Conservation (phyloP, 352 stramenopile species). For the Globisporangium recalcitrans region DNA sequence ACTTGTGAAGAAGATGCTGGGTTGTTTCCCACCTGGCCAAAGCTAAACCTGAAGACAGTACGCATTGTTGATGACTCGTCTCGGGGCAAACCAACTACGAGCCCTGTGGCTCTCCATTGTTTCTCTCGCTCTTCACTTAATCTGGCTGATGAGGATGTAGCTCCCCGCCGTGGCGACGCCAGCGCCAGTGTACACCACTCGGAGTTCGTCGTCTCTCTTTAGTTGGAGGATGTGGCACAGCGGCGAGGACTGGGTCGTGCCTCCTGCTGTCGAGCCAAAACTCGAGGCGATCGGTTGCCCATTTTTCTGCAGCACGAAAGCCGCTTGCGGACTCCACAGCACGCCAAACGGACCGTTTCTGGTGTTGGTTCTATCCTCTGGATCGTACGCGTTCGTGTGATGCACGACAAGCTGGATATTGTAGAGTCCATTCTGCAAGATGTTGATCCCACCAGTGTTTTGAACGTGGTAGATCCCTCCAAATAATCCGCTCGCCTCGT, state of each 20-base stretch:
- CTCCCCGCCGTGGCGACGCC: conserved; percentile 2
- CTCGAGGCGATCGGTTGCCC: not conserved
- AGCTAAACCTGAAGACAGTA: too few relatives aligned
- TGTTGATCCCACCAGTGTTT: not conserved
- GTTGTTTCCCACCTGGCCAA: too few relatives aligned
- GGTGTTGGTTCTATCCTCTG: not conserved
- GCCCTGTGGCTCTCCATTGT: not conserved
- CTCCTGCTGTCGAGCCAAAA: not conserved
- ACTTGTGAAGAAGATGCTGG: too few relatives aligned
- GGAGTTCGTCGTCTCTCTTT: conserved; percentile 1
- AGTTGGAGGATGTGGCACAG: not conserved
- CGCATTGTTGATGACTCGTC: too few relatives aligned
- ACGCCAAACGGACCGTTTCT: not conserved
- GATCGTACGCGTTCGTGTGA: not conserved
- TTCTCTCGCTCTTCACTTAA: conserved; percentile 8
- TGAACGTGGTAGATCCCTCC: not conserved
- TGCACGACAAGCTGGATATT: conserved; percentile 4
- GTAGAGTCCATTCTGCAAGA: conserved; percentile 3
- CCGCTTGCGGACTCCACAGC: not conserved
- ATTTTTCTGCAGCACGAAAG: conserved; percentile 7
- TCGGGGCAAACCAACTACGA: too few relatives aligned
- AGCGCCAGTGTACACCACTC: conserved; percentile 7
- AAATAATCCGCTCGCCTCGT: not conserved
- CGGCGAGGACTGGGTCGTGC: not conserved
- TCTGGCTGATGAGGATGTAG: conserved; percentile 28